Conservation (phyloP, 768 basidiomycete genomes). For the Mrakia frigida region DNA sequence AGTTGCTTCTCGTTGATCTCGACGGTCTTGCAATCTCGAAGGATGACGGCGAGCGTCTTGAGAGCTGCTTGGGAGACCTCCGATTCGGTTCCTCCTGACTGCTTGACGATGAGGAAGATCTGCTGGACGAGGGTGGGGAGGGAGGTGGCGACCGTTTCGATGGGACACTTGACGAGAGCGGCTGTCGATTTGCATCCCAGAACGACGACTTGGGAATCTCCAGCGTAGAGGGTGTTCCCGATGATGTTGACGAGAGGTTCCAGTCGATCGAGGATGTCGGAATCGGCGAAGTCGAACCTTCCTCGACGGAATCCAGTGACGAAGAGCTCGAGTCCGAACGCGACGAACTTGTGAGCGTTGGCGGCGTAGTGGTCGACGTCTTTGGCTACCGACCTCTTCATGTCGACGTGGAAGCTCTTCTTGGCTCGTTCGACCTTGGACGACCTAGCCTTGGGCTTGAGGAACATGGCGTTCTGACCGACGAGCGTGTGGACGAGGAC, state of each 20-base stretch:
- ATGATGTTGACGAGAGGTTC: constrained; percentile 80
- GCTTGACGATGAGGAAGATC: constrained; percentile 73
- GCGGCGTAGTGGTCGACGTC: constrained; percentile 68
- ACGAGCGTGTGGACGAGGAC: constrained; percentile 82
- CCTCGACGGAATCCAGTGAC: constrained; percentile 78
- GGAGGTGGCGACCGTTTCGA: constrained; percentile 66
- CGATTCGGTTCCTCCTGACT: constrained; percentile 78
- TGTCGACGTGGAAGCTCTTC: constrained; percentile 66
- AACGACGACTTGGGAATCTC: constrained; percentile 64
- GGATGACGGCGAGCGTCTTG: constrained; percentile 73
- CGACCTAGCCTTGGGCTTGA: constrained; percentile 54
- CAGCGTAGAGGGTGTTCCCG: constrained; percentile 87
- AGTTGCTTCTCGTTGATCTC: constrained; percentile 86
- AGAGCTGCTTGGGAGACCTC: constrained; percentile 84
- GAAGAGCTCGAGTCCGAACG: constrained; percentile 87
- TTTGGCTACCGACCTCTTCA: constrained; percentile 58
- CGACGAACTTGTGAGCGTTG: constrained; percentile 86
- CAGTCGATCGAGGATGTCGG: constrained; percentile 67
- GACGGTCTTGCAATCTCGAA: constrained; percentile 80
- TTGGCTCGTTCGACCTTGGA: constrained; percentile 41
- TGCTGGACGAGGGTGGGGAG: constrained; percentile 78
- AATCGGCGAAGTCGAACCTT: constrained; percentile 76
- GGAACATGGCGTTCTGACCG: constrained; percentile 81
- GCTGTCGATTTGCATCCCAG: constrained; percentile 74
- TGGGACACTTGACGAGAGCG: constrained; percentile 73